Evolutionary conservation across 306 rosid species (phyloP).

Genomic region (Trifolium subterraneum): DNA sequence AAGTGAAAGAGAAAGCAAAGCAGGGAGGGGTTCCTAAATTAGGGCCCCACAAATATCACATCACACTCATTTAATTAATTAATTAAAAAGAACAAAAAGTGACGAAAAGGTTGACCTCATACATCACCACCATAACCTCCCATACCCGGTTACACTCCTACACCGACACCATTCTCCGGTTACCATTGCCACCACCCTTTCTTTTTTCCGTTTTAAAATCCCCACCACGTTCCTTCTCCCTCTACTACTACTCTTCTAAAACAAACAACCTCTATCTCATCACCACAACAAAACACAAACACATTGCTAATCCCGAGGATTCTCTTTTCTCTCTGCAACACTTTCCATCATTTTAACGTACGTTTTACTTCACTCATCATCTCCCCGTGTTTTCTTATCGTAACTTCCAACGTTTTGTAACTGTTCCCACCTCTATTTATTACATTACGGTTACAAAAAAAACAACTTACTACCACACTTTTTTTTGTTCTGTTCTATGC

Average conservation of each 20-base stretch:
- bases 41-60: conserved; percentile 7
- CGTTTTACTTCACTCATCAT: not conserved
- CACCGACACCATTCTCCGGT: conserved; percentile 49
- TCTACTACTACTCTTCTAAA: too few species aligned
- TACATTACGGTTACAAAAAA: conserved; percentile 33
- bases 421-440: not conserved
- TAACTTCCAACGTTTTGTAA: conserved; percentile 23
- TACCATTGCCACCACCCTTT: not conserved
- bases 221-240: conserved; percentile 21
- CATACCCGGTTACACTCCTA: conserved; percentile 12
- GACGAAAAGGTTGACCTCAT: conserved; percentile 30
- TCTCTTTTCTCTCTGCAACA: conserved; percentile 11
- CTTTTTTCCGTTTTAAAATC: conserved; percentile 28
- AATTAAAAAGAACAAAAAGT: not conserved
- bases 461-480: not conserved
- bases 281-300: not conserved
- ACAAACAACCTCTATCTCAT: too few species aligned
- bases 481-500: not conserved
- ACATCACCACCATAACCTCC: conserved; percentile 1
- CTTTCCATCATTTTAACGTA: conserved; percentile 30
- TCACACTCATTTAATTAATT: conserved; percentile 6
- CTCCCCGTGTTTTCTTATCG: not conserved
- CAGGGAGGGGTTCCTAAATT: not conserved
- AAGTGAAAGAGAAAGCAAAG: not conserved
- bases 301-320: conserved; percentile 36